Evolutionary conservation across 768 basidiomycete species (phyloP).

Genomic region (Phlebiopsis gigantea): DNA sequence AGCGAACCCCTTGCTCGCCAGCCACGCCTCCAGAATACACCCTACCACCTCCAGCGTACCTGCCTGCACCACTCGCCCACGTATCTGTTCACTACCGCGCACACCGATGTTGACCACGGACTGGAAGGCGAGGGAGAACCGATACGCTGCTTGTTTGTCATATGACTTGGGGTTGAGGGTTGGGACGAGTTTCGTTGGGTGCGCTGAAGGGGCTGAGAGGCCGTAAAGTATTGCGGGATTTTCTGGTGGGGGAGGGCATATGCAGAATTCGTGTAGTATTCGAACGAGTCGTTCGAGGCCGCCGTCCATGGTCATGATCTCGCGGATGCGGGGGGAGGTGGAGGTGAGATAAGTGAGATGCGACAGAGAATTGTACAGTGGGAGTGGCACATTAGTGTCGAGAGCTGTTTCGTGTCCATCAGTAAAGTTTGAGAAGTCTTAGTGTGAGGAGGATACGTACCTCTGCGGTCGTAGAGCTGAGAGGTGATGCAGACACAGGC

Average conservation of each 20-base stretch:
- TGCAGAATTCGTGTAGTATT: slow-evolving; percentile 85
- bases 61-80: slow-evolving; percentile 90
- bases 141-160: slow-evolving; percentile 82
- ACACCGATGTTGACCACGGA: slow-evolving; percentile 98
- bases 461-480: slow-evolving; percentile 91
- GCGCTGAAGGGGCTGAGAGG: slow-evolving; percentile 59
- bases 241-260: slow-evolving; percentile 77
- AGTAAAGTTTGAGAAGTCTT: background rate
- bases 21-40: slow-evolving; percentile 90
- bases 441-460: slow-evolving; percentile 40
- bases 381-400: slow-evolving; percentile 53
- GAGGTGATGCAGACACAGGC: slow-evolving; percentile 93
- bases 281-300: slow-evolving; percentile 93
- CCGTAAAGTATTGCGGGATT: slow-evolving; percentile 75
- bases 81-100: slow-evolving; percentile 86
- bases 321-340: slow-evolving; percentile 94
- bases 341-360: slow-evolving; percentile 96
- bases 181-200: slow-evolving; percentile 49
- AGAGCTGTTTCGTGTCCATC: slow-evolving; percentile 30
- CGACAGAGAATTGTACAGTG: slow-evolving; percentile 89
- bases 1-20: slow-evolving; percentile 82
- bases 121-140: slow-evolving; percentile 92
- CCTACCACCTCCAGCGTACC: slow-evolving; percentile 92
- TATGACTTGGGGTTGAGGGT: slow-evolving; percentile 63
- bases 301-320: slow-evolving; percentile 97